Evolutionary conservation across 208 protist species (phyloP).

Genomic region (Entamoeba nuttalli): DNA sequence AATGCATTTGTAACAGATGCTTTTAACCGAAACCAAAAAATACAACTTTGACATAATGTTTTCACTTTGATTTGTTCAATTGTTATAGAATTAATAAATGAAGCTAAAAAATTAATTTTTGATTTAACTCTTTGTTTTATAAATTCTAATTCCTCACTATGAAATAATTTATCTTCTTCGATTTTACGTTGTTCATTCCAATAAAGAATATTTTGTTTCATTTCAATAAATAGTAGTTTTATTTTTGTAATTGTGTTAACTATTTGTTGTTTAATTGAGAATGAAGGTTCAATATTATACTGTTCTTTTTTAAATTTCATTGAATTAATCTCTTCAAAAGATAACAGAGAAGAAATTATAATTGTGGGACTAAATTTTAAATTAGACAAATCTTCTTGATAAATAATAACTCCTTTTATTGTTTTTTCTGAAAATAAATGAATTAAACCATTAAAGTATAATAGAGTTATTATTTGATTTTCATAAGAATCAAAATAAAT

Average conservation of each 20-base stretch:
- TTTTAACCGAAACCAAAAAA: background rate
- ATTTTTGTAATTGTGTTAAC: too few species aligned
- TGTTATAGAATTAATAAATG: background rate
- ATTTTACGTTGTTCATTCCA: background rate
- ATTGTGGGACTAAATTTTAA: too few species aligned
- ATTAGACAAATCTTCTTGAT: background rate
- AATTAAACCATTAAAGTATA: background rate
- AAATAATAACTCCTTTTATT: background rate
- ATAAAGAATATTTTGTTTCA: background rate
- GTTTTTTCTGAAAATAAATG: background rate
- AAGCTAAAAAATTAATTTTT: too few species aligned
- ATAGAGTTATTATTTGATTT: background rate
- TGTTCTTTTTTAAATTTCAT: too few species aligned
- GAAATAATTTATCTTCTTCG: background rate
- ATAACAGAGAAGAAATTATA: too few species aligned
- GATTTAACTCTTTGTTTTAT: too few species aligned
- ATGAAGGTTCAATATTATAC: too few species aligned
- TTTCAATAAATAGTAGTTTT: too few species aligned
- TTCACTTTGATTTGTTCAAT: background rate
- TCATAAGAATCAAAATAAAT: background rate
- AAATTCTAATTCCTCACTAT: background rate
- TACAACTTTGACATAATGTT: background rate
- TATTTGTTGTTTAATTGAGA: too few species aligned
- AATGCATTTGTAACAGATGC: background rate
- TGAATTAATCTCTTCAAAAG: too few species aligned